Evolutionary conservation across 1,284 basidiomycete species (phyloP).

Genomic region (Marasmius oreades): DNA sequence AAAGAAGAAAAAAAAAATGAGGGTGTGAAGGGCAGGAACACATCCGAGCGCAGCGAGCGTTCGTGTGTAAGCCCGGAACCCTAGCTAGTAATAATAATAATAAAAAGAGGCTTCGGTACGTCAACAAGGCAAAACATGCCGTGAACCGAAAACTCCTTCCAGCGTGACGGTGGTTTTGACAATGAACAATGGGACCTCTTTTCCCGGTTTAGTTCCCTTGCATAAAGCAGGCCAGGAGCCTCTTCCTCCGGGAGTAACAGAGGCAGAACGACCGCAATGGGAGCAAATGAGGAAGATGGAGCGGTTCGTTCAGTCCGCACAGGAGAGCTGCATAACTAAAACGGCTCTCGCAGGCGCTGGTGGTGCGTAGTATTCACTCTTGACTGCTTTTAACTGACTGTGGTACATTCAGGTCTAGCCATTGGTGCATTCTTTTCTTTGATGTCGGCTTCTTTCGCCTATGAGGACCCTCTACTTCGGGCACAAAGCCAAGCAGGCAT

Average conservation of each 20-base stretch:
- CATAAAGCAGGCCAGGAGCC: slow-evolving; percentile 67
- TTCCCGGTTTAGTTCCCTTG: slow-evolving; percentile 40
- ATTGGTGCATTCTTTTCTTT: slow-evolving; percentile 95
- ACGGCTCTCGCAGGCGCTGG: slow-evolving; percentile 74
- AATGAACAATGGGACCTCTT: slow-evolving; percentile 14
- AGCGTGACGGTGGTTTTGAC: not conserved
- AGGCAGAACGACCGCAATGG: slow-evolving; percentile 72
- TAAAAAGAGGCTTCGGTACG: too few relatives aligned
- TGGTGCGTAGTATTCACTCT: slow-evolving; percentile 48
- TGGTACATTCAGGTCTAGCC: slow-evolving; percentile 63
- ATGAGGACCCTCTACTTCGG: slow-evolving; percentile 89
- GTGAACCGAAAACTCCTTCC: too few relatives aligned
- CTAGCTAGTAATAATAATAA: too few relatives aligned
- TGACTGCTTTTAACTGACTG: not conserved
- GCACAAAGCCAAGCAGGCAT: slow-evolving; percentile 57
- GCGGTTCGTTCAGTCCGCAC: slow-evolving; percentile 61
- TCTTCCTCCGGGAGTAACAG: slow-evolving; percentile 77
- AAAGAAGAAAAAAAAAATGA: too few relatives aligned
- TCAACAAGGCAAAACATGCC: too few relatives aligned
- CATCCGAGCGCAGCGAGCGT: too few relatives aligned
- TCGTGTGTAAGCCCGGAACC: too few relatives aligned
- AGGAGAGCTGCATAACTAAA: slow-evolving; percentile 87
- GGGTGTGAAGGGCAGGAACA: too few relatives aligned
- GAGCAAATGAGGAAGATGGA: slow-evolving; percentile 76
- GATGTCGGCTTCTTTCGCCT: slow-evolving; percentile 93